These are phyloP conservation scores for Aureobasidium sp. DNA, from an alignment of 2,329 filamentous ascomycete genomes.

Conservation along the genomic window DNA sequence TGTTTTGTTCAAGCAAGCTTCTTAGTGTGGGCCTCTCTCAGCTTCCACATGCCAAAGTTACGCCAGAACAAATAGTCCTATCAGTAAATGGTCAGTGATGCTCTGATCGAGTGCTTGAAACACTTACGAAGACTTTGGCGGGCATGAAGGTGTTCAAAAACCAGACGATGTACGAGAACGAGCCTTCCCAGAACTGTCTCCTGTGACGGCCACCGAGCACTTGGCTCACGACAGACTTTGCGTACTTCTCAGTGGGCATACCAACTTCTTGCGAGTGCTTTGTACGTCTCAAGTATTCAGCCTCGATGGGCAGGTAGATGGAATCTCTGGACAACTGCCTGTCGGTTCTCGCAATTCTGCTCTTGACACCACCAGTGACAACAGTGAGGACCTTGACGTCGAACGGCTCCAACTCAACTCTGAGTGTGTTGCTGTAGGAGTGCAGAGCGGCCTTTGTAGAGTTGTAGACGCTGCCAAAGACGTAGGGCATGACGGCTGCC, in stretches of 20 bases:
- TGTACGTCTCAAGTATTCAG: constrained; percentile 45
- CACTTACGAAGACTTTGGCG: constrained; percentile 30
- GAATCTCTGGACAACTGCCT: constrained; percentile 42
- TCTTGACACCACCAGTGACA: constrained; percentile 55
- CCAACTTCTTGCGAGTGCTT: constrained; percentile 48
- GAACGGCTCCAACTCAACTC: constrained; percentile 50
- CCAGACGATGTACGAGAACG: constrained; percentile 43
- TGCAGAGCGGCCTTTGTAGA: constrained; percentile 55
- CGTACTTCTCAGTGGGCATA: constrained; percentile 49
- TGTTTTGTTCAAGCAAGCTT: constrained; percentile 18
- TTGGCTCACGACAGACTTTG: constrained; percentile 47
- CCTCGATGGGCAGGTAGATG: constrained; percentile 46
- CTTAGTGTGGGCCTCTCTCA: constrained; percentile 27
- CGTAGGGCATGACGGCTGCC: constrained; percentile 39
- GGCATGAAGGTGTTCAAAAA: constrained; percentile 44
- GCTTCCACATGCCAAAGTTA: constrained; percentile 47
- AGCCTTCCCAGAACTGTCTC: constrained; percentile 48
- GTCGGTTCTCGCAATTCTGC: constrained; percentile 49
- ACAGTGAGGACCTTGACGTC: constrained; percentile 42
- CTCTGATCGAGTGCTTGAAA: background rate
- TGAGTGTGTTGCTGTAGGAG: constrained; percentile 50
- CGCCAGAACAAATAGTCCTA: constrained; percentile 40
- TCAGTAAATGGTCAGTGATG: constrained; percentile 27
- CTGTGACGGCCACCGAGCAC: constrained; percentile 37
- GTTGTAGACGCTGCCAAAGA: constrained; percentile 45